Evolutionary conservation across 2,329 filamentous ascomycete genomes (phyloP).

Genomic region (Aspergillus fructus): DNA sequence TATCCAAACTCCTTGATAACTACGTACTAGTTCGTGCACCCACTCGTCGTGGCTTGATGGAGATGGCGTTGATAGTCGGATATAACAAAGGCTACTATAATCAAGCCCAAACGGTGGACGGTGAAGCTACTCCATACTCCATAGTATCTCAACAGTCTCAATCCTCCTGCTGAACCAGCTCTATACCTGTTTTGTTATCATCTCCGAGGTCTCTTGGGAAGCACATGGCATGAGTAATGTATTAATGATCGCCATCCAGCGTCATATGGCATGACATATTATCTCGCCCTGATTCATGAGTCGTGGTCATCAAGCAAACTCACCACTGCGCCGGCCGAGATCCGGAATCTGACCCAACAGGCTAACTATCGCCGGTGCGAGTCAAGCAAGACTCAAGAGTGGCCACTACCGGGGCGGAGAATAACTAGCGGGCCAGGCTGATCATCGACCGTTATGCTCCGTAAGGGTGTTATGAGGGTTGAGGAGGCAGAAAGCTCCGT

Average conservation of each 20-base stretch:
- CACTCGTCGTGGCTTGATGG: not conserved
- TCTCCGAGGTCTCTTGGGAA: constrained; percentile 10
- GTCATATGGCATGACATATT: not conserved
- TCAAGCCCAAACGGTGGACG: constrained; percentile 2
- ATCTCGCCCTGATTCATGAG: not conserved
- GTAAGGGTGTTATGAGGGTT: not conserved
- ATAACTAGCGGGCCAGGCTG: constrained; percentile 3
- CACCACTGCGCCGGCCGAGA: not conserved
- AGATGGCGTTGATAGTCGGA: not conserved
- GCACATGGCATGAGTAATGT: not conserved
- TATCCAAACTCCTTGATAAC: not conserved
- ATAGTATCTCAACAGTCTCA: not conserved
- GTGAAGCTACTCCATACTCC: not conserved
- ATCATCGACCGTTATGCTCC: constrained; percentile 14
- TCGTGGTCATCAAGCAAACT: not conserved
- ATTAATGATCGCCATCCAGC: not conserved
- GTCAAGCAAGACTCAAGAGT: not conserved
- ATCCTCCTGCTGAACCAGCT: not conserved
- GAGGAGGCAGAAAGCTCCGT: not conserved
- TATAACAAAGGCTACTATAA: not conserved
- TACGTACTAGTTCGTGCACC: not conserved
- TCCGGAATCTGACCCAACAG: constrained; percentile 1
- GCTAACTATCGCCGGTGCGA: constrained; percentile 2
- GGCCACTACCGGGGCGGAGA: not conserved
- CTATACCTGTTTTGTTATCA: constrained; percentile 14